Conservation (phyloP, 176 grass and related monocot species). For the Bromus sterilis region DNA sequence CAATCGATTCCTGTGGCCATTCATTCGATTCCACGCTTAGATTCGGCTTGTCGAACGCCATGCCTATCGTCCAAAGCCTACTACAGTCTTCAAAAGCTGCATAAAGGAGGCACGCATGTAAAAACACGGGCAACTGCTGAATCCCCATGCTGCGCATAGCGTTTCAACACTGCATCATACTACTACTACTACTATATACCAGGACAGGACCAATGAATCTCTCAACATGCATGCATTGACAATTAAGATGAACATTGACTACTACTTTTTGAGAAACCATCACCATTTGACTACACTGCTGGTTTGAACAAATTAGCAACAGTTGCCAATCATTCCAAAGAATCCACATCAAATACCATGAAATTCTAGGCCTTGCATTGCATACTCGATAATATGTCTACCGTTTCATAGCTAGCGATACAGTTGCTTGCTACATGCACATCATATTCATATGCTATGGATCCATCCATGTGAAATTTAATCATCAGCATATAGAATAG, state of each 20-base stretch:
- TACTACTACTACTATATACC: too few species aligned
- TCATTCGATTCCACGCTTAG: conserved; percentile 25
- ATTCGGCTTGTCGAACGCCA: conserved; percentile 32
- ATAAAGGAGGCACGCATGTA: conserved; percentile 1
- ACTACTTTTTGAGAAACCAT: background rate
- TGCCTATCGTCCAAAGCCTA: conserved; percentile 9
- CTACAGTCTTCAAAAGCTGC: conserved; percentile 10
- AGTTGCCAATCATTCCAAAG: conserved; percentile 4
- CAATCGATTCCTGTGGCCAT: background rate
- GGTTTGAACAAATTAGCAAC: conserved; percentile 18
- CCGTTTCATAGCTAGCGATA: conserved; percentile 8
- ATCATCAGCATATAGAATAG: background rate
- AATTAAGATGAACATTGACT: conserved; percentile 11
- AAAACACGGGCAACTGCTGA: conserved; percentile 16
- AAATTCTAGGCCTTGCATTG: conserved; percentile 6
- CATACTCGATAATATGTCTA: background rate
- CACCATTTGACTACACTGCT: background rate
- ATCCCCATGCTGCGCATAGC: conserved; percentile 1
- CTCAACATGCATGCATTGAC: background rate
- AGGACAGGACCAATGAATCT: background rate
- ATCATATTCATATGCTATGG: too few species aligned
- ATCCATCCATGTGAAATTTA: background rate
- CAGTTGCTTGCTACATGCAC: too few species aligned
- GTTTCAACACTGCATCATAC: conserved; percentile 10
- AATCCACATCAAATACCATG: conserved; percentile 34